Evolutionary conservation across 768 basidiomycete species (phyloP).

Genomic region (Macrolepiota albuminosa): DNA sequence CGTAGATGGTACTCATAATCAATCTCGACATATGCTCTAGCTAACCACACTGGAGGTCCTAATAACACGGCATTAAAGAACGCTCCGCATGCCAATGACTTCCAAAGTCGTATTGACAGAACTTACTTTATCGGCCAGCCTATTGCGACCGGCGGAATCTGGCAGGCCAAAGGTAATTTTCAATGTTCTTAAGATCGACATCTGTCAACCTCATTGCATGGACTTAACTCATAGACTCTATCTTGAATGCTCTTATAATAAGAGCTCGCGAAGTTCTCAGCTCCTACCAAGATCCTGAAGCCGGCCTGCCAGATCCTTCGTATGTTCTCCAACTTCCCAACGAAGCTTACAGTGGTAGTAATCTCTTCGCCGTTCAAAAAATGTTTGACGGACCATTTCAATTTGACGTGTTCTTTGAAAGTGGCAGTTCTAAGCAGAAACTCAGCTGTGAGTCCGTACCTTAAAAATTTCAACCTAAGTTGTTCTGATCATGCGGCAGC

Average conservation of each 20-base stretch:
- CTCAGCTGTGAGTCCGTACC: slow-evolving; percentile 50
- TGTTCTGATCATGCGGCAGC: slow-evolving; percentile 36
- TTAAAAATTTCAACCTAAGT: not conserved
- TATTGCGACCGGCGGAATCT: slow-evolving; percentile 59
- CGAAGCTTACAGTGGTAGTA: slow-evolving; percentile 65
- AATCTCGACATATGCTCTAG: not conserved
- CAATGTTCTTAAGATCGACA: not conserved
- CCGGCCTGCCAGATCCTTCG: slow-evolving; percentile 70
- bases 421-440: slow-evolving; percentile 58
- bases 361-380: slow-evolving; percentile 86
- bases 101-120: slow-evolving; percentile 59
- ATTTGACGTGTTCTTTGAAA: slow-evolving; percentile 88
- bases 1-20: slow-evolving; percentile 53
- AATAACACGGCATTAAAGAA: slow-evolving; percentile 47
- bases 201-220: not conserved
- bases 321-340: slow-evolving; percentile 75
- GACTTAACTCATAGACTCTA: slow-evolving; percentile 41
- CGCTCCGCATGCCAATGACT: slow-evolving; percentile 55
- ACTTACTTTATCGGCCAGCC: slow-evolving; percentile 66
- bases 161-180: slow-evolving; percentile 74
- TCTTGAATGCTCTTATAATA: slow-evolving; percentile 56
- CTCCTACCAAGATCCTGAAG: slow-evolving; percentile 46
- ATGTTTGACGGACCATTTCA: slow-evolving; percentile 79
- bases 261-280: slow-evolving; percentile 50
- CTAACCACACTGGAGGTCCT: slow-evolving; percentile 40